Conservation (phyloP, 345 rosid genomes). For the Conringia planisiliqua region DNA sequence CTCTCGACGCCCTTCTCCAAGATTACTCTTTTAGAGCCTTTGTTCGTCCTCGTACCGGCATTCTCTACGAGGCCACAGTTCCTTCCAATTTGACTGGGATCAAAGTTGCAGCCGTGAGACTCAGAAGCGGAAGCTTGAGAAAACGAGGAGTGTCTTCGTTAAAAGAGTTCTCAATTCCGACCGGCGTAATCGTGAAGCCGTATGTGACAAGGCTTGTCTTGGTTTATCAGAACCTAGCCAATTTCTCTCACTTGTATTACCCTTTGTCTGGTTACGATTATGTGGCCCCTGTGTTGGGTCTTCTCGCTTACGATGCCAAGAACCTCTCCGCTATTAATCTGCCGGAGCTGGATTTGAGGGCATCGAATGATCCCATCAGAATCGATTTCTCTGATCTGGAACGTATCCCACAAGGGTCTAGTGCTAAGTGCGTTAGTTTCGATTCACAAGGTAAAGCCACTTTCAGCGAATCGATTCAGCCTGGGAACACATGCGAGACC, state of each 20-base stretch:
- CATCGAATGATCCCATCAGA: slow-evolving; percentile 48
- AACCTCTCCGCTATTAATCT: slow-evolving; percentile 62
- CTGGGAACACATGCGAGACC: slow-evolving; percentile 56
- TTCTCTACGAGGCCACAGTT: slow-evolving; percentile 47
- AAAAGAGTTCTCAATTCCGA: slow-evolving; percentile 61
- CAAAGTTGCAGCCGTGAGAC: slow-evolving; percentile 70
- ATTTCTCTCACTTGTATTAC: slow-evolving; percentile 67
- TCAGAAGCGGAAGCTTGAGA: slow-evolving; percentile 82
- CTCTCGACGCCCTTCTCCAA: slow-evolving; percentile 86
- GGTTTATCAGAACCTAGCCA: slow-evolving; percentile 86
- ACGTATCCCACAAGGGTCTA: slow-evolving; percentile 51
- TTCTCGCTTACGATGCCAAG: slow-evolving; percentile 73
- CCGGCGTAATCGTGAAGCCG: slow-evolving; percentile 44
- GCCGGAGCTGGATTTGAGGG: slow-evolving; percentile 41
- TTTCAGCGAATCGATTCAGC: slow-evolving; percentile 48
- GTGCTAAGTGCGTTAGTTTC: slow-evolving; percentile 65
- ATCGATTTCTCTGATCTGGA: slow-evolving; percentile 57
- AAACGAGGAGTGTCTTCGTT: slow-evolving; percentile 45
- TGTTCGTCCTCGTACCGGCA: slow-evolving; percentile 69
- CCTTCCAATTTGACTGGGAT: slow-evolving; percentile 76
- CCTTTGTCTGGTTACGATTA: slow-evolving; percentile 50
- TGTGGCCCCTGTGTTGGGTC: slow-evolving; percentile 77
- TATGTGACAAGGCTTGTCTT: slow-evolving; percentile 81
- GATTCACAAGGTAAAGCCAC: slow-evolving; percentile 53
- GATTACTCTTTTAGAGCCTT: slow-evolving; percentile 73